Evolutionary conservation across 176 grass and related monocot species (phyloP), one percentile per base, ranked within the genome.

Genomic region (Aegilops speltoides): DNA sequence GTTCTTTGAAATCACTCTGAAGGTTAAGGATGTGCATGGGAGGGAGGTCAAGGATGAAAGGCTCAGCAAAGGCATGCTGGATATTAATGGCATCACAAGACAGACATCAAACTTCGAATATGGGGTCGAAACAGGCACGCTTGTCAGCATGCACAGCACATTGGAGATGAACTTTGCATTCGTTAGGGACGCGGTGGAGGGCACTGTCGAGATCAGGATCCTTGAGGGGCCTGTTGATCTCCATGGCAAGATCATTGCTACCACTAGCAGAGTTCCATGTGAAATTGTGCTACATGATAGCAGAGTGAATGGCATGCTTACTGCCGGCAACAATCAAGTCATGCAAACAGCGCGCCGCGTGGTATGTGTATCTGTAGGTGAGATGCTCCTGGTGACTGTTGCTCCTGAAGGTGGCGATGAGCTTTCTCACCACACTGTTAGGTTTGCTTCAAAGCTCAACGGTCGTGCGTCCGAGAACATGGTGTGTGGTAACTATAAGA

Each of bases 251-350:
- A 72, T 72, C 69, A 14, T 41, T 11, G 69, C 69, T 23, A 23
- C 20, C 20, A 6, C 69, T 7, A 72, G 4, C 22, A 72, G 22
- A 23, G 36, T 72, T 40, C 69, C 37, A 8, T 25, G 37, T 43
- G 37, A 73, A 11, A 73, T 45, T 73, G 22, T 43, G 37, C 37
- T 73, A 25, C 69, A 73, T 73, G 69, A 73, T 73, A 73, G 69
- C 69, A 40, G 23, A 73, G 36, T 45, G 36, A 73, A 43, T n/a
- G 69, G 37, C 38, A 15, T 73, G 22, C 69, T 73, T 3, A 73
- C 37, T 43, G 22, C 69, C 6, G 37, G 38, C n/a, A 11, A 73
- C 24, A 14, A 73, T 41, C 10, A 10, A 73, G 37, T 73, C 22
- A 8, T 73, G 38, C 37, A 6, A 43, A 73, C 37, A 43, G 69